Evolutionary conservation across 2,329 filamentous ascomycete genomes (phyloP), one percentile per base, ranked within the genome.

Genomic region (Pseudovirgaria hyperparasitica): DNA sequence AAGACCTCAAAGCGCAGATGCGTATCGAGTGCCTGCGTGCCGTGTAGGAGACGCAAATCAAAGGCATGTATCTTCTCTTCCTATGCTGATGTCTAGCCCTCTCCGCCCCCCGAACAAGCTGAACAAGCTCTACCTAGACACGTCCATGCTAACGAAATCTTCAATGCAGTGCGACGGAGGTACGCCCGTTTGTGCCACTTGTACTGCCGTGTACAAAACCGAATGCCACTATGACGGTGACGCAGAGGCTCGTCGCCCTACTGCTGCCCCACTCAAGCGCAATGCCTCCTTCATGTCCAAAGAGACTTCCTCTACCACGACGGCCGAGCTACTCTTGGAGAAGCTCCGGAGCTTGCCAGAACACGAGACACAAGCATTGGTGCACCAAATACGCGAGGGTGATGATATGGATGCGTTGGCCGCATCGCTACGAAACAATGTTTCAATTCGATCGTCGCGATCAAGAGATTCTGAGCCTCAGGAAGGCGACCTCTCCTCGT

Each of bases 11-110:
- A 54, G 35, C 39, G 50, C 18, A 40, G 49, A 19, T 54, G 50
- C 29, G 46, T 53, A 11, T 45, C 45, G 29, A 50, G 46, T 6
- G 60, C 61, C 16, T 65, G 61, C 37, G 57, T 62, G 21, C 58
- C 60, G n/a, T 65, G 61, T 40, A 50, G 62, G 21, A 63, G 60
- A 39, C 55, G 62, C 31, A 65, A 65, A 38, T 62, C 56, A 31
- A 65, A 64, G 48, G 61, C 60, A 30, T 27, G 52, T 23, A 9
- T 10, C 2, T 20, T 32, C 12, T 9, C 26, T 3, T 5, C 19
- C 17, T 16, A 13, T n/a, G n/a, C n/a, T n/a, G n/a, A n/a, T n/a
- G n/a, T n/a, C n/a, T n/a, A n/a, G n/a, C n/a, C n/a, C n/a, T n/a
- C n/a, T n/a, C n/a, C n/a, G n/a, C n/a, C n/a, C n/a, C n/a, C n/a